phyloP scores from a whole-genome alignment of 768 basidiomycete genomes.

The Agaricus bisporus region DNA sequence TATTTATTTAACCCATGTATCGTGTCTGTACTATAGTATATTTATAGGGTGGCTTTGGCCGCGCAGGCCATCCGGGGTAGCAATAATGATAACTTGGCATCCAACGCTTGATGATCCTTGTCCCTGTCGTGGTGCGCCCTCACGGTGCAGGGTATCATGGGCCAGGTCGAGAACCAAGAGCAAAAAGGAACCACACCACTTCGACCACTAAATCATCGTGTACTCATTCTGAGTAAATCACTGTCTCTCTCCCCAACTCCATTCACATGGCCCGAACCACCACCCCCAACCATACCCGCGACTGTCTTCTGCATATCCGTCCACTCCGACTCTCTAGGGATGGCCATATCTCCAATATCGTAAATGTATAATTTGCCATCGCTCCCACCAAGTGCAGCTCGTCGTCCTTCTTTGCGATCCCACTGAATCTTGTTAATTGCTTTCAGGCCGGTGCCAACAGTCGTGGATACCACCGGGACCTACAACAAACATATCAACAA shows the following conservation, averaged over 20 bases:
- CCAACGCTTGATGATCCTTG: no score
- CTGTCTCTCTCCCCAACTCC: constrained; percentile 26
- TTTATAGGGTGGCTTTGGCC: no score
- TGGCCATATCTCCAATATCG: constrained; percentile 87
- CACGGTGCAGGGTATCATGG: no score
- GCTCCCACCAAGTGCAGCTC: constrained; percentile 85
- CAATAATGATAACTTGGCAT: no score
- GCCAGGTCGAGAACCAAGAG: neutral
- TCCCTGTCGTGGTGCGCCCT: no score
- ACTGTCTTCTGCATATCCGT: constrained; percentile 85
- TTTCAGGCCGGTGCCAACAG: constrained; percentile 59
- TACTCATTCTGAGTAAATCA: constrained; percentile 23
- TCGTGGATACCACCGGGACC: constrained; percentile 90
- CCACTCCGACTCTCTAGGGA: constrained; percentile 92
- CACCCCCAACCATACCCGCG: constrained; percentile 54
- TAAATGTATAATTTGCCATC: constrained; percentile 93
- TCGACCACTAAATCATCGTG: constrained; percentile 17
- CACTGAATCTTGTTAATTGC: constrained; percentile 95
- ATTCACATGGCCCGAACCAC: constrained; percentile 29
- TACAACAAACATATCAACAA: constrained; percentile 23
- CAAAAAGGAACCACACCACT: neutral
- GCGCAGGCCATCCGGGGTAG: no score
- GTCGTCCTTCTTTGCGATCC: constrained; percentile 89
- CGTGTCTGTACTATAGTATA: no score
- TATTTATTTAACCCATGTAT: no score